Evolutionary conservation across 371 early-diverging fungal species (phyloP), one percentile per base, ranked within the genome.

Genomic region (Nematocida homosporus): DNA sequence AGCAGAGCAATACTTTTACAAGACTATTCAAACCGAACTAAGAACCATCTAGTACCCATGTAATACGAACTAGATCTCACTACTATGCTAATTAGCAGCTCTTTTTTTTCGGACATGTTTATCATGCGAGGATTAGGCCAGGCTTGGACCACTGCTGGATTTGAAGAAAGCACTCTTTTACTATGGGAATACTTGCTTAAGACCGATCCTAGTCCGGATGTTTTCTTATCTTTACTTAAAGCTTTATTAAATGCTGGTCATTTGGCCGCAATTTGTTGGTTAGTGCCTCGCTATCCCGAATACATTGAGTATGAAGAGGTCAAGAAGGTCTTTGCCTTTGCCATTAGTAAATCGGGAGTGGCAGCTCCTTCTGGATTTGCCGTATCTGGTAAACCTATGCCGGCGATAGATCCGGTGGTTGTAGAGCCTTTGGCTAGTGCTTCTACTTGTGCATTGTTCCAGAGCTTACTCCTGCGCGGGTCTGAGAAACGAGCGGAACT

Each of bases 101-200:
- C n/a, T n/a, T n/a, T n/a, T n/a, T n/a, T n/a, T n/a, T n/a, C n/a
- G n/a, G n/a, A n/a, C n/a, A n/a, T n/a, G n/a, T n/a, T n/a, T n/a
- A n/a, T n/a, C n/a, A n/a, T n/a, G n/a, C n/a, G n/a, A n/a, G n/a
- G n/a, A n/a, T n/a, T n/a, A n/a, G n/a, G n/a, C n/a, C n/a, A n/a
- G n/a, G n/a, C n/a, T n/a, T n/a, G n/a, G n/a, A n/a, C n/a, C n/a
- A n/a, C n/a, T 16, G n/a, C 47, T 16, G 47, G 47, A 25, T 72
- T 72, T 27, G 75, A 72, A 32, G 75, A 72, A 51, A 72, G 75
- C 34, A 40, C 61, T n/a, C 34, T 72, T 38, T n/a, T 72, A 18
- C 40, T 72, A 13, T 25, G 29, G 2, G 75, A 72, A 44, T 32
- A 72, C 34, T 37, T 72, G 8, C 63, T 60, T 34, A 60, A 34